Percentiles rank a stretch among this genome's conserved stretches.
These are phyloP conservation scores for Venturia aucupariae DNA, from an alignment of 2,329 filamentous ascomycete species.

Conservation along the genomic window DNA sequence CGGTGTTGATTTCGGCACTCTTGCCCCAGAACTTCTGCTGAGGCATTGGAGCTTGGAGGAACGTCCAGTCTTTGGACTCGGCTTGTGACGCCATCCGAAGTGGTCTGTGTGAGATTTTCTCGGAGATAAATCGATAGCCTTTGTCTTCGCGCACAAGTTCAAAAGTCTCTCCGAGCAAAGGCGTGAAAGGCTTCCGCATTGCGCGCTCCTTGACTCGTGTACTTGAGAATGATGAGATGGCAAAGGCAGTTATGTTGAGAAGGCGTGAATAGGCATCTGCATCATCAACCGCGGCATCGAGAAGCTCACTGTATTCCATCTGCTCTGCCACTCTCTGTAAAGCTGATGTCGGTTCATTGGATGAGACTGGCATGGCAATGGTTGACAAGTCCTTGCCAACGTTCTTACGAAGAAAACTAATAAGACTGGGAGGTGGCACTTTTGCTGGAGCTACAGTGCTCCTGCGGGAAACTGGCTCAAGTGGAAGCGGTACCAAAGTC, in stretches of 20 bases:
- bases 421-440: constrained; percentile 76
- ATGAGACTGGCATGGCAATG: constrained; percentile 94
- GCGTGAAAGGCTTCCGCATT: constrained; percentile 94
- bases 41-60: constrained; percentile 78
- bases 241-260: constrained; percentile 81
- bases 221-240: constrained; percentile 75
- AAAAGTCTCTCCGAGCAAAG: constrained; percentile 90
- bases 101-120: constrained; percentile 89
- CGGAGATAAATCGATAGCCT: constrained; percentile 83
- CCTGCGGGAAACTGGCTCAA: constrained; percentile 58
- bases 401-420: constrained; percentile 91
- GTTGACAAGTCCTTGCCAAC: constrained; percentile 95
- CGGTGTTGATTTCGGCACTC: constrained; percentile 85
- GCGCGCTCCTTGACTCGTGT: constrained; percentile 80
- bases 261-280: constrained; percentile 62
- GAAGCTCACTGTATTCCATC: constrained; percentile 77
- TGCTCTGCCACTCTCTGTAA: constrained; percentile 85
- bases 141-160: constrained; percentile 82
- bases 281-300: constrained; percentile 59
- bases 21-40: constrained; percentile 99
- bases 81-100: constrained; percentile 91
- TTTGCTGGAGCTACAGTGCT: constrained; percentile 63
- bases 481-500: constrained; percentile 65
- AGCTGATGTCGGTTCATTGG: constrained; percentile 85
- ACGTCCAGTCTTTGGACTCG: constrained; percentile 75